Base-by-base conservation (phyloP, 2,329 filamentous ascomycete species). In the Keithomyces neogunnii region DNA sequence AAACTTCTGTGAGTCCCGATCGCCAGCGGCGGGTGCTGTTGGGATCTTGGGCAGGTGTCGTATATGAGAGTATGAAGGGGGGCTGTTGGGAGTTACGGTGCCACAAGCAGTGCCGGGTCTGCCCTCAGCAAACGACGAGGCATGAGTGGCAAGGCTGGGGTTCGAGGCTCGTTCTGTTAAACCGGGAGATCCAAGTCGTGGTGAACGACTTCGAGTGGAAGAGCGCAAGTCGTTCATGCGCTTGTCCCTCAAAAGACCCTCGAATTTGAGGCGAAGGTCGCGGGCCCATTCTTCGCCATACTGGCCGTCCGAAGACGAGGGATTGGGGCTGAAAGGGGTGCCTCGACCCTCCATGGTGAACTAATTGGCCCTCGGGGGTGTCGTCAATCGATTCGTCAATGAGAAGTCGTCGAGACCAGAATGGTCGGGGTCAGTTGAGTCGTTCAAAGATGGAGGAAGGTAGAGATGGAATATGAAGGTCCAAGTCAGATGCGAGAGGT, bases 191-290 rank as follows among this genome's bases (percentile, higher is more conserved):
- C 76, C 73, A 58, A 82, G 80, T 9, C 47, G 43, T 75, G 85
- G 77, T 33, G 84, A 82, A 51, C 76, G 73, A 58, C 83, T 80
- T 60, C 86, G 83, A 31, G 69, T 64, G 28, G 60, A 59, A 5
- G 66, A 60, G 48, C 71, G 70, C 35, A 96, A 77, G 57, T 91
- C 88, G 66, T 89, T 91, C 75, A 96, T 83, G 67, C 90, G 82
- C 74, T 88, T 91, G 52, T 88, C 89, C 66, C 88, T 86, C 63
- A 97, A 77, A 54, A 95, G 74, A 57, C 90, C 86, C 66, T 95
- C 89, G 68, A 96, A 96, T 63, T 89, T 86, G 61, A 86, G 74
- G 48, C 88, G 85, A 61, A 97, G 74, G 53, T 90, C 88, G 61
- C 82, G 78, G 30, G 90, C 89, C 83, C 85, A 88, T 62, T 80